phyloP scores from a whole-genome alignment of 441 rosid genomes.

The Pelargonium cotyledonis region DNA sequence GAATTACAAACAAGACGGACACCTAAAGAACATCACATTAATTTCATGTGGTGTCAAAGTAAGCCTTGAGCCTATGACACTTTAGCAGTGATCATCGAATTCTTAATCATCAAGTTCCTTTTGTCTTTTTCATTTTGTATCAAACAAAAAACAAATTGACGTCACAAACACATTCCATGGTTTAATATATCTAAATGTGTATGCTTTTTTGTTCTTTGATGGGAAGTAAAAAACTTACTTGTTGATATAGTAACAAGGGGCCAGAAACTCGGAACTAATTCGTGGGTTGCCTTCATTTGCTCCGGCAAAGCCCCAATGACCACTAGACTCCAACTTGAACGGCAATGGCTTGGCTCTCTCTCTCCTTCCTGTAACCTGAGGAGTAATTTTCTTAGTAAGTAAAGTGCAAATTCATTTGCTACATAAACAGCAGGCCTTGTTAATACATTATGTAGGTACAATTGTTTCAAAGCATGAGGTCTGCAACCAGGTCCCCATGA shows the following conservation, averaged over 20 bases:
- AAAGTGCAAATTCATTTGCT: constrained; percentile 1
- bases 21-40: neutral
- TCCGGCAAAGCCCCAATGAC: constrained; percentile 88
- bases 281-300: constrained; percentile 75
- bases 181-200: neutral
- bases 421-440: too few species aligned
- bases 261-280: constrained; percentile 73
- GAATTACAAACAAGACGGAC: neutral
- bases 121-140: too few species aligned
- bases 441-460: too few species aligned
- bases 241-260: constrained; percentile 82
- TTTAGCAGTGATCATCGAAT: neutral
- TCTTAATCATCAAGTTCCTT: too few species aligned
- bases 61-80: neutral
- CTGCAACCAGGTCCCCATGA: too few species aligned
- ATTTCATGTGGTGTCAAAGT: neutral
- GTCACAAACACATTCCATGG: neutral
- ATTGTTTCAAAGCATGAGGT: too few species aligned
- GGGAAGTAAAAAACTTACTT: constrained; percentile 37
- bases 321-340: constrained; percentile 71
- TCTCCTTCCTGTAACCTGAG: constrained; percentile 92
- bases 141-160: too few species aligned
- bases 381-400: constrained; percentile 17
- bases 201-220: neutral
- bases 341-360: constrained; percentile 89